phyloP scores from a whole-genome alignment of 495 filamentous ascomycete species.

The Neurospora sp. region DNA sequence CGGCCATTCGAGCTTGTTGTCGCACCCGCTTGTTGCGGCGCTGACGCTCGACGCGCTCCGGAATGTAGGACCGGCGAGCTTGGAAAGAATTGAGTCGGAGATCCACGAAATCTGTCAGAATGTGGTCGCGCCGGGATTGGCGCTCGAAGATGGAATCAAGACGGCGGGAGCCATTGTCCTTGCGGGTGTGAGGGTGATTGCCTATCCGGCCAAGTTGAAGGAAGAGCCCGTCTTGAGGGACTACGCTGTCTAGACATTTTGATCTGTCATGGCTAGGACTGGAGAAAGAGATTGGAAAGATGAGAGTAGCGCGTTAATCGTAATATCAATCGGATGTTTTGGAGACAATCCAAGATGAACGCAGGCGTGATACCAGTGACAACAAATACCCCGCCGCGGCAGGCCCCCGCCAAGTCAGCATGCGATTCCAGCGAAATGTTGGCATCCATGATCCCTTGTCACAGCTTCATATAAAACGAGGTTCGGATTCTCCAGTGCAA shows the following conservation, averaged over 20 bases:
- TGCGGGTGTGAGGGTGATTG: not conserved
- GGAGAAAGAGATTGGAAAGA: not conserved
- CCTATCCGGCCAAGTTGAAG: not conserved
- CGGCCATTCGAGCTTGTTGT: conserved; percentile 35
- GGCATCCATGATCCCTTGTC: not conserved
- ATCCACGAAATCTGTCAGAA: not conserved
- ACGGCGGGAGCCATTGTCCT: not conserved
- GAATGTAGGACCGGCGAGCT: conserved; percentile 25
- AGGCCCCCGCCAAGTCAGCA: too few relatives aligned
- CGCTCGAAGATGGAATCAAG: not conserved
- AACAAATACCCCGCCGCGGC: not conserved
- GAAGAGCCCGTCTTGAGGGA: not conserved
- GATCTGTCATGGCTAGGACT: not conserved
- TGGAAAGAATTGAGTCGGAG: not conserved
- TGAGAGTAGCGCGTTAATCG: not conserved
- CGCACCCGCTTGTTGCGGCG: conserved; percentile 33
- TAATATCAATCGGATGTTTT: not conserved
- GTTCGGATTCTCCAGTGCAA: too few relatives aligned
- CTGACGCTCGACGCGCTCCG: conserved; percentile 33
- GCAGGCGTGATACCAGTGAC: not conserved
- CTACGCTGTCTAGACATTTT: not conserved
- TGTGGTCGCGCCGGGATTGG: not conserved
- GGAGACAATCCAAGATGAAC: not conserved
- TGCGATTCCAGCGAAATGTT: too few relatives aligned
- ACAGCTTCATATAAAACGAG: not conserved